Conservation (phyloP, 2,329 filamentous ascomycete species). For the Beauveria sp. region DNA sequence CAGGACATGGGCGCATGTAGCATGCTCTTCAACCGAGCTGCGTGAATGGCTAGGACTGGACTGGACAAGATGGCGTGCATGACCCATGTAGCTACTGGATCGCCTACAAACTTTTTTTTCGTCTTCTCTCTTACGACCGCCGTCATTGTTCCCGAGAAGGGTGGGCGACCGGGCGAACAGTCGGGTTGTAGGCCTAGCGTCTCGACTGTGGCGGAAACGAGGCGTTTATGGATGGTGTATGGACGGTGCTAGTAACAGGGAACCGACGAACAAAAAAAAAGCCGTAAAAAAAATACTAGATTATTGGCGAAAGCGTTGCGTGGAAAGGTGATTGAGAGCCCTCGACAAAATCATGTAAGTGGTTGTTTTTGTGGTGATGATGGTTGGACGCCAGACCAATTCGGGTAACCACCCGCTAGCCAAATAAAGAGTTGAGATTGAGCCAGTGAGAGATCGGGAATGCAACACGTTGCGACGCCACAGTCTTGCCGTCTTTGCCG, state of each 20-base stretch:
- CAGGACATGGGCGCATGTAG: neutral
- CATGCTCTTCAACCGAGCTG: conserved; percentile 1
- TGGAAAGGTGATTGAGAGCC: neutral
- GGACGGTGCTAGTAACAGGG: neutral
- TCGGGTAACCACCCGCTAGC: neutral
- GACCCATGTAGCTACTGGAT: neutral
- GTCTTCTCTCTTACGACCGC: neutral
- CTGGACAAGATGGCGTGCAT: neutral
- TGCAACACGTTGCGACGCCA: conserved; percentile 7
- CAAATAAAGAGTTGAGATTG: neutral
- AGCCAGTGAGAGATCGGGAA: conserved; percentile 1
- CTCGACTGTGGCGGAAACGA: neutral
- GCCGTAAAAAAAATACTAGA: no score
- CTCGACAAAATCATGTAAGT: neutral
- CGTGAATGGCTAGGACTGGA: neutral
- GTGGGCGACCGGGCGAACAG: neutral
- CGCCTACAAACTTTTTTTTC: neutral
- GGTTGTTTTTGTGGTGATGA: neutral
- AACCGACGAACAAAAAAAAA: neutral
- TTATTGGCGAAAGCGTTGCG: no score
- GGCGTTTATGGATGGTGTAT: conserved; percentile 2
- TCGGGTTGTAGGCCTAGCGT: neutral
- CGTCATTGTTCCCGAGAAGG: neutral
- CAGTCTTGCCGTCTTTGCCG: neutral
- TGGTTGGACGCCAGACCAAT: neutral